Evolutionary conservation across 306 rosid species (phyloP).

Genomic region (Acacia melanoxylon): DNA sequence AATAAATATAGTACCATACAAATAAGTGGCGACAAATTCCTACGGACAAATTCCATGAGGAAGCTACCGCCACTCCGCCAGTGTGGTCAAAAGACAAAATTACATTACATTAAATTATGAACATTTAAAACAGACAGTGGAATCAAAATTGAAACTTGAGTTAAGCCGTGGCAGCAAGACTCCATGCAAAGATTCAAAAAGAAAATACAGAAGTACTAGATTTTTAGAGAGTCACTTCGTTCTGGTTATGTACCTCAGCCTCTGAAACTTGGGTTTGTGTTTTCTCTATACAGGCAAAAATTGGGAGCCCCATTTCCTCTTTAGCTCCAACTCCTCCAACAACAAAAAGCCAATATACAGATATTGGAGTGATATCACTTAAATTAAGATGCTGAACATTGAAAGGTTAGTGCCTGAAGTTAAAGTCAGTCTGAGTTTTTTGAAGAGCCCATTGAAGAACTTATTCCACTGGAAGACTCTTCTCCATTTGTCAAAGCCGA

Average conservation of each 20-base stretch:
- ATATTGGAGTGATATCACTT: conserved; percentile 41
- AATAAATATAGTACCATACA: conserved; percentile 25
- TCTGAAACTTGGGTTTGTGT: conserved; percentile 49
- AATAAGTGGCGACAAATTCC: conserved; percentile 24
- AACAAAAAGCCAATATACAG: conserved; percentile 39
- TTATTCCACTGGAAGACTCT: conserved; percentile 52
- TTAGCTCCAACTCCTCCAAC: conserved; percentile 40
- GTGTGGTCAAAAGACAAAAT: conserved; percentile 30
- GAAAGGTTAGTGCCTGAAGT: conserved; percentile 52
- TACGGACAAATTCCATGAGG: conserved; percentile 31
- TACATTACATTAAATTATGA: conserved; percentile 42
- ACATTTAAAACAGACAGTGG: conserved; percentile 26
- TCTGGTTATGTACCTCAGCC: conserved; percentile 43
- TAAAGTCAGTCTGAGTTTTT: conserved; percentile 42
- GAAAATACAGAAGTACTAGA: conserved; percentile 27
- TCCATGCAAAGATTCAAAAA: conserved; percentile 38
- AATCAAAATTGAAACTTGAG: conserved; percentile 52
- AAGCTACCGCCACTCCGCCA: neutral
- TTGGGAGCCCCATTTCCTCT: conserved; percentile 48
- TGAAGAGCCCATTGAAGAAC: conserved; percentile 41
- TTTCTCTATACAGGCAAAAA: conserved; percentile 55
- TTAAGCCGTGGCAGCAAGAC: conserved; percentile 39
- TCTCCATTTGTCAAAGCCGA: conserved; percentile 53
- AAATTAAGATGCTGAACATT: conserved; percentile 30
- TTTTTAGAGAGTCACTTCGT: conserved; percentile 44